Evolutionary conservation across 2,329 filamentous ascomycete genomes (phyloP).

Genomic region (Paecilomyces niveus): DNA sequence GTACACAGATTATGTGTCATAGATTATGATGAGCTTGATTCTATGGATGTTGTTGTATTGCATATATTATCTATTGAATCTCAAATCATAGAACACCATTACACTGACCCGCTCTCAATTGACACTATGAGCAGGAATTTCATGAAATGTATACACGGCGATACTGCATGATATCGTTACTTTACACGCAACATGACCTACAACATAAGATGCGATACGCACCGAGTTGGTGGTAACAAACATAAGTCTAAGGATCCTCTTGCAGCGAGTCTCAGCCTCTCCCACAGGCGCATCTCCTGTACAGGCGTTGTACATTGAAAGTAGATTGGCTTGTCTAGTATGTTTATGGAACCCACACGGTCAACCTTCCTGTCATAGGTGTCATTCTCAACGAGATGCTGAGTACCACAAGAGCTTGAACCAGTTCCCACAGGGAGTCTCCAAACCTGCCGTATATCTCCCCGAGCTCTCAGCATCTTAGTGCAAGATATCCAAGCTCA

Average conservation of each 20-base stretch:
- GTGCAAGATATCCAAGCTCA: conserved; percentile 3
- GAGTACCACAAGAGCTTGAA: not conserved
- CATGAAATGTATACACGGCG: not conserved
- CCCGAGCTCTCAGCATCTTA: not conserved
- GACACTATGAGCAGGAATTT: not conserved
- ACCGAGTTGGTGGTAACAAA: not conserved
- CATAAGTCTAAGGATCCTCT: not conserved
- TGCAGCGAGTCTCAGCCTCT: not conserved
- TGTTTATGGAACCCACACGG: not conserved
- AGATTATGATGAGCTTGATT: not conserved
- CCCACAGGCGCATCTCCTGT: conserved; percentile 3
- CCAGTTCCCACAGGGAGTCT: not conserved
- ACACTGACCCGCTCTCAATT: not conserved
- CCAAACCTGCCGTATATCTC: not conserved
- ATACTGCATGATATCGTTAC: not conserved
- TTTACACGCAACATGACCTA: not conserved
- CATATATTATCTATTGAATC: not conserved
- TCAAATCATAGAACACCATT: not conserved
- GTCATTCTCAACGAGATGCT: not conserved
- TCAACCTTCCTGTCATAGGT: not conserved
- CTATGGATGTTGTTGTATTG: not conserved
- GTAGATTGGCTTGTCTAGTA: conserved; percentile 1
- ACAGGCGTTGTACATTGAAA: conserved; percentile 7
- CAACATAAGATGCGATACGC: not conserved
- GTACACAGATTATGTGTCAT: not conserved